phyloP scores from a whole-genome alignment of 768 basidiomycete species.

The Termitomyces bulborhizus region DNA sequence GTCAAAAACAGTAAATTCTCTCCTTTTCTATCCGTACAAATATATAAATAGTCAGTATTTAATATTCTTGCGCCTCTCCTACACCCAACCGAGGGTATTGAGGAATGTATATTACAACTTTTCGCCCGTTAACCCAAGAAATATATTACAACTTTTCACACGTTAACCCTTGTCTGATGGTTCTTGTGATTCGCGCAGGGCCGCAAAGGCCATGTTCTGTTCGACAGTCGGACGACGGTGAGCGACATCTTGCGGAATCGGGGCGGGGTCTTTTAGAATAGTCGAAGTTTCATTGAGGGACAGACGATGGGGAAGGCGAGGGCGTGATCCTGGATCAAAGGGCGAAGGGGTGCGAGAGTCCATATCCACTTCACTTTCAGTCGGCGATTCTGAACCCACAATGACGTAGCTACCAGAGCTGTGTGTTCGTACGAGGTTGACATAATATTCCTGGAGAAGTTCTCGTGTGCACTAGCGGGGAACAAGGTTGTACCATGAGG shows the following conservation, averaged over 20 bases:
- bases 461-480: slow-evolving; percentile 77
- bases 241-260: slow-evolving; percentile 29
- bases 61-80: background rate
- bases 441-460: slow-evolving; percentile 88
- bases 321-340: slow-evolving; percentile 13
- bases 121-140: background rate
- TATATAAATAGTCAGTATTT: background rate
- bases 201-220: slow-evolving; percentile 82
- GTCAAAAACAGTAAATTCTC: slow-evolving; percentile 1
- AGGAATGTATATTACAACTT: slow-evolving; percentile 7
- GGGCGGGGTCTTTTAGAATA: slow-evolving; percentile 35
- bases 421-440: slow-evolving; percentile 87
- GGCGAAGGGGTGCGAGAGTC: slow-evolving; percentile 57
- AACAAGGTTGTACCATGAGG: slow-evolving; percentile 24
- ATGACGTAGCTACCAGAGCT: slow-evolving; percentile 54
- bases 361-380: slow-evolving; percentile 53
- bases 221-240: slow-evolving; percentile 65
- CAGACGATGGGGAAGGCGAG: slow-evolving; percentile 15
- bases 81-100: slow-evolving; percentile 1
- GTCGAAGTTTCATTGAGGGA: slow-evolving; percentile 28
- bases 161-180: slow-evolving; percentile 7
- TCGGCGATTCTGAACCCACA: slow-evolving; percentile 33
- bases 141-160: slow-evolving; percentile 4
- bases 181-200: slow-evolving; percentile 45
- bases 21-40: background rate